Conservation (phyloP, 2,329 filamentous ascomycete genomes). For the Claviceps cyperi region DNA sequence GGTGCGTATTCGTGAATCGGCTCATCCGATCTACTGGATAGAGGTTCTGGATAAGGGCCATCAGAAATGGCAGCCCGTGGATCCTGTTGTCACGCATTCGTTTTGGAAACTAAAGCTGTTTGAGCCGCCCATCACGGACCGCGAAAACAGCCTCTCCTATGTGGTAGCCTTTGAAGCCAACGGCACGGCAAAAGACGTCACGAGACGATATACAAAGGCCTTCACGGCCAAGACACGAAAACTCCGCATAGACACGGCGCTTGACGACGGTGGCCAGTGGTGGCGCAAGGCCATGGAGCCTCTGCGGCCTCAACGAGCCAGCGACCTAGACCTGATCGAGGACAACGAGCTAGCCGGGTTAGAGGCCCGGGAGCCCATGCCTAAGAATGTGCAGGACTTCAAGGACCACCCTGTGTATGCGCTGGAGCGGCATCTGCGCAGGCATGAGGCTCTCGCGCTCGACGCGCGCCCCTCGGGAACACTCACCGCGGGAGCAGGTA, state of each 20-base stretch:
- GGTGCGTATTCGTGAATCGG: conserved; percentile 48
- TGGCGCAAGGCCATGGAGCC: conserved; percentile 36
- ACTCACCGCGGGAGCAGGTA: conserved; percentile 51
- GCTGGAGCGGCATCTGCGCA: conserved; percentile 68
- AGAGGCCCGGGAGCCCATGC: conserved; percentile 69
- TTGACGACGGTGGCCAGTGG: conserved; percentile 36
- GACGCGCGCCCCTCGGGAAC: conserved; percentile 60
- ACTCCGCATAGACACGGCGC: conserved; percentile 53
- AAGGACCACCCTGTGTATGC: conserved; percentile 76
- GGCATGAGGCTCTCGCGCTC: conserved; percentile 69
- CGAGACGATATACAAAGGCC: conserved; percentile 70
- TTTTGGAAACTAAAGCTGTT: conserved; percentile 62
- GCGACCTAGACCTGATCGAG: conserved; percentile 72
- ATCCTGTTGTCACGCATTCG: conserved; percentile 65
- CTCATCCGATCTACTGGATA: conserved; percentile 83
- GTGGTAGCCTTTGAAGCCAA: conserved; percentile 76
- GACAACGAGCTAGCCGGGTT: conserved; percentile 57
- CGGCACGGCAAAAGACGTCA: conserved; percentile 69
- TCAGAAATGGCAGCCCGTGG: conserved; percentile 84
- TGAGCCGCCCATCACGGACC: conserved; percentile 70
- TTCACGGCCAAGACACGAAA: conserved; percentile 84
- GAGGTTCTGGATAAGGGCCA: conserved; percentile 76
- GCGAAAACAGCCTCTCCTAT: conserved; percentile 65
- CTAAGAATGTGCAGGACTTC: conserved; percentile 72
- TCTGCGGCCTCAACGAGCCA: conserved; percentile 27